Evolutionary conservation across 768 basidiomycete genomes (phyloP), one percentile per base, ranked within the genome.

Genomic region (Rhodosporidiobolus sp.): DNA sequence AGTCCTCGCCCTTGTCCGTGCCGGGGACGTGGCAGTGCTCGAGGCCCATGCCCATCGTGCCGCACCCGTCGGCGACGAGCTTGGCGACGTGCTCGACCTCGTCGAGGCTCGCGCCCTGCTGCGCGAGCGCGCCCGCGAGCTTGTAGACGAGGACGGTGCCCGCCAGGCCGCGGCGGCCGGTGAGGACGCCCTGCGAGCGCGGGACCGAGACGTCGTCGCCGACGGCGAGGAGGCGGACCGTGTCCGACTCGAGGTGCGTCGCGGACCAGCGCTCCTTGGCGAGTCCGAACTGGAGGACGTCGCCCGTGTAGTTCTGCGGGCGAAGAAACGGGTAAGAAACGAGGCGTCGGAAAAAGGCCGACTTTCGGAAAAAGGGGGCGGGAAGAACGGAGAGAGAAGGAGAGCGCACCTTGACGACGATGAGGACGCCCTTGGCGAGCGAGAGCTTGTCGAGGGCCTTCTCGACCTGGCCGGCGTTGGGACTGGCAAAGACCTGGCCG

Each of bases 401-500:
- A 0, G 3, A 50, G 38, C 69, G 45, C 50, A 67, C 63, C 63
- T 69, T 70, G 2, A 65, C 63, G 28, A 72, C 58, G 34, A 67
- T 34, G 3, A 72, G 35, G 20, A 50, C 46, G 2, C 73, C 73
- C 22, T 70, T 67, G 0, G 43, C 53, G 2, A 20, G 7, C 0
- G 43, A 35, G 28, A 74, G 64, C 53, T 48, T 57, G 30, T 92
- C 88, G 73, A 96, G 89, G 9, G 86, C 92, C 32, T 89, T 85
- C 61, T 87, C 85, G 62, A 97, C 90, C 81, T 96, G 94, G 63
- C 85, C 85, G 8, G 92, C 86, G 76, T 88, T 94, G 1, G 94
- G 94, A 26, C 90, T 91, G 4, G 94, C 93, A 79, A 96, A 97
- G 50, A 96, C 84, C 77, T 86, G 90, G 14, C 94, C 94, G 75